These are phyloP conservation scores for Russula olivacea DNA, from an alignment of 768 basidiomycete genomes.

Conservation along the genomic window DNA sequence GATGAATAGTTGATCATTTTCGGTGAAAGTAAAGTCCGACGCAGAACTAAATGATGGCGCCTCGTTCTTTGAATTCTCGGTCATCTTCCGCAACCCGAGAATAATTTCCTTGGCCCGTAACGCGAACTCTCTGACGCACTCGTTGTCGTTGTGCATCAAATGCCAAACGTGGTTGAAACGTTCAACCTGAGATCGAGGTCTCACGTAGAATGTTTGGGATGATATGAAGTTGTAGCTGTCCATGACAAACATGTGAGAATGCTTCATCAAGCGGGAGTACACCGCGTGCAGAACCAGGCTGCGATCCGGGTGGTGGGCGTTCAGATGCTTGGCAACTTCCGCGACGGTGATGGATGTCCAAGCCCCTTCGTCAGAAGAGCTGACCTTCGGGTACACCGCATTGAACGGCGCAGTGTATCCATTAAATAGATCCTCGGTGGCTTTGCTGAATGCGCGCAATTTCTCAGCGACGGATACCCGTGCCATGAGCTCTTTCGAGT, in stretches of 20 bases:
- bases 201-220: slow-evolving; percentile 52
- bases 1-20: slow-evolving; percentile 52
- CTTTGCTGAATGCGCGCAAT: slow-evolving; percentile 49
- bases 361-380: slow-evolving; percentile 40
- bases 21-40: slow-evolving; percentile 40
- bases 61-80: slow-evolving; percentile 13
- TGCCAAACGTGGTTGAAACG: slow-evolving; percentile 43
- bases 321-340: slow-evolving; percentile 42
- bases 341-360: slow-evolving; percentile 54
- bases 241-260: slow-evolving; percentile 49
- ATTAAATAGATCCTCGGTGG: slow-evolving; percentile 39
- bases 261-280: slow-evolving; percentile 61
- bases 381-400: slow-evolving; percentile 41
- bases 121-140: slow-evolving; percentile 45
- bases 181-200: slow-evolving; percentile 52
- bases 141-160: slow-evolving; percentile 41
- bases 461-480: slow-evolving; percentile 57
- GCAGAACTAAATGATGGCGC: slow-evolving; percentile 31
- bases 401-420: slow-evolving; percentile 31
- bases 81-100: slow-evolving; percentile 3
- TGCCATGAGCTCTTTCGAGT: slow-evolving; percentile 43
- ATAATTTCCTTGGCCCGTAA: slow-evolving; percentile 45
- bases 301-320: slow-evolving; percentile 14
- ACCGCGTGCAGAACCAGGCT: slow-evolving; percentile 44
- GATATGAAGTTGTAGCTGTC: slow-evolving; percentile 40